Evolutionary conservation across 2,329 filamentous ascomycete genomes (phyloP).

Genomic region (Trichoderma atrobrunneum): DNA sequence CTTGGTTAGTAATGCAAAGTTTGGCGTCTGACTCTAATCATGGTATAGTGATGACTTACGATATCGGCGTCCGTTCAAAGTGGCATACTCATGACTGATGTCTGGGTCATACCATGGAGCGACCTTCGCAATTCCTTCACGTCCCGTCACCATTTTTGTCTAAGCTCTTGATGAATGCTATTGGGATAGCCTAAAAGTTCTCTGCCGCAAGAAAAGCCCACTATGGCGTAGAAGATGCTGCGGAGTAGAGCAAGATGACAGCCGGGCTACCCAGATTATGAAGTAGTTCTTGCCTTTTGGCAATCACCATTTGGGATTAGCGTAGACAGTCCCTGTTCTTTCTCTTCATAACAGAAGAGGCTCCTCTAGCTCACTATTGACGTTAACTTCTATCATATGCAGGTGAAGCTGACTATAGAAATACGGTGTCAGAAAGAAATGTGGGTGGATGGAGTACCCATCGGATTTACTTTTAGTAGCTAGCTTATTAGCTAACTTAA

Average conservation of each 20-base stretch:
- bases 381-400: too few species aligned
- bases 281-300: neutral
- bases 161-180: neutral
- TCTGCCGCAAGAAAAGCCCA: neutral
- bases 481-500: too few species aligned
- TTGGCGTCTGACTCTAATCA: neutral
- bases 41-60: neutral
- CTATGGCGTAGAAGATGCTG: too few species aligned
- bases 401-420: too few species aligned
- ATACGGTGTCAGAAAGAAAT: too few species aligned
- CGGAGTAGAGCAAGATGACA: neutral
- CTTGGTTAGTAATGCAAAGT: neutral
- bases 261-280: neutral
- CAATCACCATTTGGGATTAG: neutral
- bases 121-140: neutral
- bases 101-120: neutral
- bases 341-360: too few species aligned
- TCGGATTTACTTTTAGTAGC: neutral
- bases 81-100: neutral
- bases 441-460: too few species aligned
- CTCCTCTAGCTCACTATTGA: too few species aligned
- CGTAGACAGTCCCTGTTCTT: neutral
- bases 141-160: neutral
- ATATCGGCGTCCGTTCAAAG: neutral
- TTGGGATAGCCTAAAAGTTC: neutral